These are phyloP conservation scores for Stropharia rugosoannulata DNA, from an alignment of 768 basidiomycete genomes.

Conservation along the genomic window DNA sequence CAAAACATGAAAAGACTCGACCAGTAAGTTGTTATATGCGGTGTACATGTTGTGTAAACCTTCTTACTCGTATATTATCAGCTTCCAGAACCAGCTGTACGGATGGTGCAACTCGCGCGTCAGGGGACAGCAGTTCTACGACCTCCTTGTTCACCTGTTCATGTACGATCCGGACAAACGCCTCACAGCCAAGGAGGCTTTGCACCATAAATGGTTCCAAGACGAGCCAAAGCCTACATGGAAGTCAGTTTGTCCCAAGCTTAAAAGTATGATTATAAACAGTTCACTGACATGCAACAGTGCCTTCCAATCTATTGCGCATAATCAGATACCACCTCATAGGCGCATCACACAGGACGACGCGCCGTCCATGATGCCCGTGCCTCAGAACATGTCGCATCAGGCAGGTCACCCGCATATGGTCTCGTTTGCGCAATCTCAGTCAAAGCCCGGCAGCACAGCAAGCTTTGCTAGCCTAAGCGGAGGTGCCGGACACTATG, in stretches of 20 bases:
- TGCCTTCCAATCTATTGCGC: conserved; percentile 67
- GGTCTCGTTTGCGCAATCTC: conserved; percentile 46
- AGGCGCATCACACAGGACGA: conserved; percentile 93
- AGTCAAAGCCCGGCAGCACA: conserved; percentile 59
- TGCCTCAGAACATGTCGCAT: conserved; percentile 45
- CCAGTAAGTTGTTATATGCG: conserved; percentile 40
- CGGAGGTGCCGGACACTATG: conserved; percentile 44
- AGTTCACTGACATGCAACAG: conserved; percentile 33
- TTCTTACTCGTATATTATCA: conserved; percentile 1
- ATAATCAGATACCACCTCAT: conserved; percentile 77
- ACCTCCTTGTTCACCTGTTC: conserved; percentile 85
- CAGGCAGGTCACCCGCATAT: conserved; percentile 30
- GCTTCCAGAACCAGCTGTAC: conserved; percentile 54
- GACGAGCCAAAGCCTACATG: conserved; percentile 85
- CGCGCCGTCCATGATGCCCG: conserved; percentile 81
- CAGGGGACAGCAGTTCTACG: conserved; percentile 63
- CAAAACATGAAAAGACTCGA: conserved; percentile 79
- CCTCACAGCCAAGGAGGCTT: conserved; percentile 77
- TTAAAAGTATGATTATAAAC: neutral
- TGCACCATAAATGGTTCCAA: conserved; percentile 88
- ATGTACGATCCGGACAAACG: conserved; percentile 88
- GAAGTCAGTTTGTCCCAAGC: conserved; percentile 57
- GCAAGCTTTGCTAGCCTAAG: conserved; percentile 64
- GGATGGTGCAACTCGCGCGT: conserved; percentile 78
- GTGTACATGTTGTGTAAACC: neutral